Evolutionary conservation across 148 eudicot genomes (phyloP).

Genomic region (Rhododendron kiyosumense): DNA sequence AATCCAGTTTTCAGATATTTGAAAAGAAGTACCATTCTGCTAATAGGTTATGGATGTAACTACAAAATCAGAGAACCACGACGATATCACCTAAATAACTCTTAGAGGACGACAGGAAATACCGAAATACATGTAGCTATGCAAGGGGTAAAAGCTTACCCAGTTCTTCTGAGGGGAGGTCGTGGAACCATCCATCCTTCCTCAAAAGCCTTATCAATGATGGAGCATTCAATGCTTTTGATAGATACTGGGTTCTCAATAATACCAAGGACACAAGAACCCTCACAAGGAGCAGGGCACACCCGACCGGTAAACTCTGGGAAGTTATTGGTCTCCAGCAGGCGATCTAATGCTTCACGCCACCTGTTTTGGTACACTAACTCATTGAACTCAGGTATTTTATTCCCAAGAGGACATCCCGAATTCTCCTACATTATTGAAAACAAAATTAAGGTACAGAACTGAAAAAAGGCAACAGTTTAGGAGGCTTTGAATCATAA

Average conservation of each 20-base stretch:
- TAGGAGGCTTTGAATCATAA: neutral
- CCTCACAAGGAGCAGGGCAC: conserved; percentile 99
- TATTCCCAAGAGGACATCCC: conserved; percentile 98
- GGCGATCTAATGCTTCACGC: conserved; percentile 97
- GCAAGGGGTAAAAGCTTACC: conserved; percentile 38
- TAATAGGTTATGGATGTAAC: neutral
- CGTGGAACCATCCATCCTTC: conserved; percentile 99
- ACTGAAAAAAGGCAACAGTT: neutral
- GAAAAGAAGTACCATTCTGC: neutral
- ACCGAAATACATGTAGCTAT: neutral
- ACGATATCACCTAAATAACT: neutral
- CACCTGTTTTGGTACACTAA: conserved; percentile 94
- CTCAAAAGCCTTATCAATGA: conserved; percentile 94
- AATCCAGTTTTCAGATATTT: neutral
- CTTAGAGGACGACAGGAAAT: neutral
- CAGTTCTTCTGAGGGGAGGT: conserved; percentile 83
- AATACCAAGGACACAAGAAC: conserved; percentile 97
- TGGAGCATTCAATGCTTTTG: conserved; percentile 89
- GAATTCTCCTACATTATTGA: conserved; percentile 64
- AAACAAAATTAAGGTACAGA: neutral
- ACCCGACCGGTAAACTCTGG: conserved; percentile 99
- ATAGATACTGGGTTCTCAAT: conserved; percentile 97
- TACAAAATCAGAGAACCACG: neutral
- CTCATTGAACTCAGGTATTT: conserved; percentile 96
- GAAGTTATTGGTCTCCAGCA: conserved; percentile 93